Conservation (phyloP, 129 eudicot species). For the Rutidosis leptorrhynchoides region DNA sequence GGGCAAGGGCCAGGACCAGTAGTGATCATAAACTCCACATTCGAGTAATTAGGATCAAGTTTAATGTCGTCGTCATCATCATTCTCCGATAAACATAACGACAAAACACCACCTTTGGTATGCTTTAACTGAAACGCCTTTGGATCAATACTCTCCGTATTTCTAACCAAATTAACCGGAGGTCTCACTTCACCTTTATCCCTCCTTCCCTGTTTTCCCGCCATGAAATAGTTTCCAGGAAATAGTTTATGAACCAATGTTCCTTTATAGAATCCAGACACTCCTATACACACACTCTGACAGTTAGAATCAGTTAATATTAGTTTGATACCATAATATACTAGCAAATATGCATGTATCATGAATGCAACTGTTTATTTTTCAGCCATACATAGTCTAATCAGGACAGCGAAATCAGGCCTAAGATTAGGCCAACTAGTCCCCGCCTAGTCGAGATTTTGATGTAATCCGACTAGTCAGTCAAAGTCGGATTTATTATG, state of each 20-base stretch:
- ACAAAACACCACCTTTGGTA: slow-evolving; percentile 60
- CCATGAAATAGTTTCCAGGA: slow-evolving; percentile 74
- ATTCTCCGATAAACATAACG: slow-evolving; percentile 79
- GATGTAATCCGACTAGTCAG: too few relatives aligned
- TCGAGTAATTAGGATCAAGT: slow-evolving; percentile 61
- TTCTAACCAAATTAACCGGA: slow-evolving; percentile 51
- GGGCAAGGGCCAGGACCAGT: slow-evolving; percentile 99
- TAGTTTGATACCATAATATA: not conserved
- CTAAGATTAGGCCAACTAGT: too few relatives aligned
- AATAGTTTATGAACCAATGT: slow-evolving; percentile 71
- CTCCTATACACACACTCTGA: slow-evolving; percentile 23
- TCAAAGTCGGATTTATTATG: too few relatives aligned
- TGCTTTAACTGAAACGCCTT: slow-evolving; percentile 65
- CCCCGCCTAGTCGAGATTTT: too few relatives aligned
- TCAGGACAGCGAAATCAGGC: too few relatives aligned
- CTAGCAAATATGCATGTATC: not conserved
- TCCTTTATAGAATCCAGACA: slow-evolving; percentile 60
- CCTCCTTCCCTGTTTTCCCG: slow-evolving; percentile 80
- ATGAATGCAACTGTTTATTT: too few relatives aligned
- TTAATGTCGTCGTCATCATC: slow-evolving; percentile 86
- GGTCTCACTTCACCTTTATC: slow-evolving; percentile 78
- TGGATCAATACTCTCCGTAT: slow-evolving; percentile 61
- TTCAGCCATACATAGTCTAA: not conserved
- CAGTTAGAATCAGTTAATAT: not conserved
- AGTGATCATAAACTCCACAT: slow-evolving; percentile 95